Percentiles rank a stretch among this genome's conserved stretches.
Evolutionary conservation across 2,329 filamentous ascomycete species (phyloP).

Genomic region (Fusarium sp.): DNA sequence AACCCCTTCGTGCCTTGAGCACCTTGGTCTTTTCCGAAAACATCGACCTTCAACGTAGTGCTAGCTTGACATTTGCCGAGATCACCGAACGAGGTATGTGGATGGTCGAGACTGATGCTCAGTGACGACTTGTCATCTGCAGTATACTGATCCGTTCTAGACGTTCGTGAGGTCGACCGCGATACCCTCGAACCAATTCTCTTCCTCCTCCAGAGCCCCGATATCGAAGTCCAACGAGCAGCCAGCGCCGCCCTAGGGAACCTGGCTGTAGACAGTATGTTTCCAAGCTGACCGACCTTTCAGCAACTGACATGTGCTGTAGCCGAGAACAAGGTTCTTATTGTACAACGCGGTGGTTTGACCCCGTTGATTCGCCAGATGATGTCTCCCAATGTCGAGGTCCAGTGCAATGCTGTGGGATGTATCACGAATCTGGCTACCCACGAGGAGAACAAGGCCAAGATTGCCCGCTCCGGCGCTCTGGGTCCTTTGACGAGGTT

Average conservation of each 20-base stretch:
- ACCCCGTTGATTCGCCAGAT: slow-evolving; percentile 96
- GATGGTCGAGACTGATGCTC: not conserved
- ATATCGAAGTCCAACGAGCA: slow-evolving; percentile 96
- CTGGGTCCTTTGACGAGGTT: slow-evolving; percentile 89
- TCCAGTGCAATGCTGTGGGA: slow-evolving; percentile 98
- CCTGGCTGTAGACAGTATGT: slow-evolving; percentile 93
- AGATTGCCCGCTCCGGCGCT: slow-evolving; percentile 95
- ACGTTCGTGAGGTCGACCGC: slow-evolving; percentile 95
- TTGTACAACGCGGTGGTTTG: slow-evolving; percentile 91
- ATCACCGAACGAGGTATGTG: slow-evolving; percentile 94
- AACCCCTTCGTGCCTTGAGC: slow-evolving; percentile 91
- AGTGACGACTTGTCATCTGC: not conserved
- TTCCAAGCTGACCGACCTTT: not conserved
- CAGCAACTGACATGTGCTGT: slow-evolving; percentile 54
- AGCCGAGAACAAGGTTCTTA: slow-evolving; percentile 98
- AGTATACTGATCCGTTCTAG: slow-evolving; percentile 59
- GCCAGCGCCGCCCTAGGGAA: slow-evolving; percentile 97
- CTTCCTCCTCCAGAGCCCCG: slow-evolving; percentile 91
- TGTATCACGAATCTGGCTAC: slow-evolving; percentile 99
- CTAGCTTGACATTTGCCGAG: slow-evolving; percentile 97
- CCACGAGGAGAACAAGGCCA: slow-evolving; percentile 99
- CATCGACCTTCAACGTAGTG: slow-evolving; percentile 96
- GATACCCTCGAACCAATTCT: slow-evolving; percentile 97
- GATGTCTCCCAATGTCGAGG: slow-evolving; percentile 97
- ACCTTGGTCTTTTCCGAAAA: slow-evolving; percentile 99